Percentiles rank a stretch among this genome's conserved stretches.
phyloP scores from a whole-genome alignment of 179 eudicot species.

The Silene vulgaris region DNA sequence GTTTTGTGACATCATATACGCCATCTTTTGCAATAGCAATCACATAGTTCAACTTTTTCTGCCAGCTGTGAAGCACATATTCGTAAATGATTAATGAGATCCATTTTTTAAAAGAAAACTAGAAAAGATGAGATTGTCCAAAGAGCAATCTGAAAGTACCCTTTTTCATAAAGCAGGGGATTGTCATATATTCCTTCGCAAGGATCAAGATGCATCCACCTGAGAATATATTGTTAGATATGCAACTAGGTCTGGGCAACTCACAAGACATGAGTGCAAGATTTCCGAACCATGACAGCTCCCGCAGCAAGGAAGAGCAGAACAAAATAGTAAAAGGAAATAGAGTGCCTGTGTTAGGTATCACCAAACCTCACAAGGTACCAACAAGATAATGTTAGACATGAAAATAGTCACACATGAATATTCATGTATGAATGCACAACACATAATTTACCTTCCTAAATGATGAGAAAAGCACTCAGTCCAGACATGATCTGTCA shows the following conservation, averaged over 20 bases:
- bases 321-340: slow-evolving; percentile 7
- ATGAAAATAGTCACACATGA: background rate
- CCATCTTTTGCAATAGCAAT: slow-evolving; percentile 85
- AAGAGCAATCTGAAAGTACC: slow-evolving; percentile 39
- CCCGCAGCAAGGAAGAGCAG: background rate
- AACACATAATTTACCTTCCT: slow-evolving; percentile 58
- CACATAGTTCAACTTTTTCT: slow-evolving; percentile 63
- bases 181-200: slow-evolving; percentile 91
- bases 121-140: slow-evolving; percentile 14
- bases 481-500: slow-evolving; percentile 97
- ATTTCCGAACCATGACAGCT: slow-evolving; percentile 7
- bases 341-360: background rate
- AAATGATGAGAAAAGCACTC: slow-evolving; percentile 70
- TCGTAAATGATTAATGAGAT: slow-evolving; percentile 3
- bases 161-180: slow-evolving; percentile 83
- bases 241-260: slow-evolving; percentile 12
- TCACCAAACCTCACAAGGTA: slow-evolving; percentile 2
- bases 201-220: slow-evolving; percentile 99
- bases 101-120: slow-evolving; percentile 13
- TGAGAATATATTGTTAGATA: slow-evolving; percentile 27
- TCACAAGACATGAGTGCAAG: slow-evolving; percentile 4
- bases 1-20: slow-evolving; percentile 93
- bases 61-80: slow-evolving; percentile 48
- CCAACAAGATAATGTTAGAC: background rate
- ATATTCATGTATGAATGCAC: background rate